Percentiles rank a stretch among this genome's conserved stretches.
These are phyloP conservation scores for Dalbergia cochinchinensis DNA, from an alignment of 306 rosid genomes.

Conservation along the genomic window DNA sequence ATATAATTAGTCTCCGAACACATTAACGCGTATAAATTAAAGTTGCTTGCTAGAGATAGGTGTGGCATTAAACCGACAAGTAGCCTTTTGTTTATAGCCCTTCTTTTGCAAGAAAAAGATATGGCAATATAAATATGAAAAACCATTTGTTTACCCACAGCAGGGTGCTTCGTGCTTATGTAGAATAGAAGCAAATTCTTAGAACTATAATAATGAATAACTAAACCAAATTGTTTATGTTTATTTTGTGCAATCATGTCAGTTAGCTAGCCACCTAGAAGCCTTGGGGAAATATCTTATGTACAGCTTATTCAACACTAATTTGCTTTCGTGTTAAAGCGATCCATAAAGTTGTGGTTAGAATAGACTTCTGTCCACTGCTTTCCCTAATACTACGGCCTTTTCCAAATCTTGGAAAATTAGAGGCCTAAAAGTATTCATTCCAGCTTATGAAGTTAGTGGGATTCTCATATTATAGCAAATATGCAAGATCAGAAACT, in stretches of 20 bases:
- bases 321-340: slow-evolving; percentile 30
- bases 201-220: slow-evolving; percentile 1
- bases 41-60: slow-evolving; percentile 15
- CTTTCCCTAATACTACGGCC: background rate
- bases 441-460: slow-evolving; percentile 32
- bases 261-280: slow-evolving; percentile 22
- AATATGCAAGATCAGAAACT: background rate
- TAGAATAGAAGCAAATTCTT: slow-evolving; percentile 5
- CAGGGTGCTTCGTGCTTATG: slow-evolving; percentile 36
- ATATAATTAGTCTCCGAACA: background rate
- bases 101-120: slow-evolving; percentile 33
- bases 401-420: background rate
- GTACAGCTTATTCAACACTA: background rate
- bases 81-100: slow-evolving; percentile 32
- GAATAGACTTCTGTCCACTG: slow-evolving; percentile 11
- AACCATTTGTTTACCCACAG: slow-evolving; percentile 15
- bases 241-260: slow-evolving; percentile 32
- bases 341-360: slow-evolving; percentile 34
- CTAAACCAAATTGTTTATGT: slow-evolving; percentile 40
- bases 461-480: background rate
- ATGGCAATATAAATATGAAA: slow-evolving; percentile 28
- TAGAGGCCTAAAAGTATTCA: slow-evolving; percentile 21
- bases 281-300: slow-evolving; percentile 23
- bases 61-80: slow-evolving; percentile 39
- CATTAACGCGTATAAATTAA: background rate